Evolutionary conservation across 768 basidiomycete species (phyloP).

Genomic region (Lactarius indigo): DNA sequence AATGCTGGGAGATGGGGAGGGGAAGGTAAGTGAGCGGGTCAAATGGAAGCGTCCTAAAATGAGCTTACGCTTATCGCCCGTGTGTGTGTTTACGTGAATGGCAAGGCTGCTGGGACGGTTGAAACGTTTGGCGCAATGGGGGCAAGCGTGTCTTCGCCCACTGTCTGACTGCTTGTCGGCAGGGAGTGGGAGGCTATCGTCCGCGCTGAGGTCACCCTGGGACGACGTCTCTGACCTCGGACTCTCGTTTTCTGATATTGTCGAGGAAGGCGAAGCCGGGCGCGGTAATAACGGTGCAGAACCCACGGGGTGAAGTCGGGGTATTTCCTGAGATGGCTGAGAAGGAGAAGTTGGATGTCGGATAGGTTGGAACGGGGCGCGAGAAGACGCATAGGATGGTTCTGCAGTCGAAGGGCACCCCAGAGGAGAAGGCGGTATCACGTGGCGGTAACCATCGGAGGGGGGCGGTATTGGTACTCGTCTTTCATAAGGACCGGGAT

Average conservation of each 20-base stretch:
- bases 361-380: conserved; percentile 3
- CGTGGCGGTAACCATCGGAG: conserved; percentile 17
- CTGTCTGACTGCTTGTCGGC: conserved; percentile 23
- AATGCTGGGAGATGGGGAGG: conserved; percentile 47
- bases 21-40: conserved; percentile 8
- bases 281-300: conserved; percentile 5
- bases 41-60: neutral
- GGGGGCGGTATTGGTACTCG: conserved; percentile 1
- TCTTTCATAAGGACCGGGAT: conserved; percentile 13
- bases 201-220: conserved; percentile 19
- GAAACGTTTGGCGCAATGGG: conserved; percentile 59
- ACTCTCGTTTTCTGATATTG: conserved; percentile 23
- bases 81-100: conserved; percentile 67
- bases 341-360: conserved; percentile 8
- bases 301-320: conserved; percentile 16
- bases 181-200: conserved; percentile 3
- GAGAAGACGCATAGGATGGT: conserved; percentile 8
- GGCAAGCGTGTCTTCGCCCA: conserved; percentile 35
- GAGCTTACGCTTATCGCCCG: conserved; percentile 60
- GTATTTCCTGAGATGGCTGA: conserved; percentile 13
- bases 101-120: conserved; percentile 65
- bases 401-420: conserved; percentile 2
- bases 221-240: conserved; percentile 16
- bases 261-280: conserved; percentile 22
- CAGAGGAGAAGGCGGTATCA: neutral